A percentile compares a stretch with the other conserved stretches of the same genome.
phyloP scores from a whole-genome alignment of 2,329 filamentous ascomycete species.

The Botrytis squamosa region DNA sequence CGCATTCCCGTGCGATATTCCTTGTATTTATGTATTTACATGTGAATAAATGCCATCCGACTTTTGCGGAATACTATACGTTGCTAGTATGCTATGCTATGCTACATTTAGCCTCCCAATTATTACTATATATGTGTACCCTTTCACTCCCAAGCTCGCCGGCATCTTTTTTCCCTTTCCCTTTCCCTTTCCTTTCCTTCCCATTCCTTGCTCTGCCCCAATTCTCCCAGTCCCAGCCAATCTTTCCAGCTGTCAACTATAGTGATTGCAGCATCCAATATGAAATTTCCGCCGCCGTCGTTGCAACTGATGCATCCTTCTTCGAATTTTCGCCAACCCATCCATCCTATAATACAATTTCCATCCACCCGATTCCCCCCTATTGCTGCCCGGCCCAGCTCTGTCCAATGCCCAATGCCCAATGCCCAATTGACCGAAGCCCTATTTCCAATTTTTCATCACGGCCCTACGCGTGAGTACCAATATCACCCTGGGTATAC shows the following conservation, averaged over 20 bases:
- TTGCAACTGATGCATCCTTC: conserved; percentile 12
- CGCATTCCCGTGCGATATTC: not conserved
- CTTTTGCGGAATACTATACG: not conserved
- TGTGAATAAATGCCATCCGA: not conserved
- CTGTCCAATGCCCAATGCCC: not conserved
- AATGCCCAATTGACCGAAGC: not conserved
- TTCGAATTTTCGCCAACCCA: not conserved
- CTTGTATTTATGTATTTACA: not conserved
- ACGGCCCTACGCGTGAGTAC: conserved; percentile 7
- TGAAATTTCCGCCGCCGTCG: not conserved
- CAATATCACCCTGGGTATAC: conserved; percentile 19
- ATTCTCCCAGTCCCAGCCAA: not conserved
- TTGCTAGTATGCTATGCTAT: not conserved
- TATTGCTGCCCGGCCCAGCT: not conserved
- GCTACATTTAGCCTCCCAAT: not conserved
- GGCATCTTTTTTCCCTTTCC: not conserved
- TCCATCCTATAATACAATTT: conserved; percentile 13
- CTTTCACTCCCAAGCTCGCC: not conserved
- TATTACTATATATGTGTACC: conserved; percentile 10
- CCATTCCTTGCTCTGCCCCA: not conserved
- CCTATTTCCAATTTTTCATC: conserved; percentile 1
- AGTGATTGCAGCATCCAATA: not conserved
- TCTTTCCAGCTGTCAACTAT: not conserved
- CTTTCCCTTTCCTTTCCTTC: not conserved
- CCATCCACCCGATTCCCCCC: not conserved